Evolutionary conservation across 306 rosid genomes (phyloP), one percentile per base, ranked within the genome.

Genomic region (Urtica urens): DNA sequence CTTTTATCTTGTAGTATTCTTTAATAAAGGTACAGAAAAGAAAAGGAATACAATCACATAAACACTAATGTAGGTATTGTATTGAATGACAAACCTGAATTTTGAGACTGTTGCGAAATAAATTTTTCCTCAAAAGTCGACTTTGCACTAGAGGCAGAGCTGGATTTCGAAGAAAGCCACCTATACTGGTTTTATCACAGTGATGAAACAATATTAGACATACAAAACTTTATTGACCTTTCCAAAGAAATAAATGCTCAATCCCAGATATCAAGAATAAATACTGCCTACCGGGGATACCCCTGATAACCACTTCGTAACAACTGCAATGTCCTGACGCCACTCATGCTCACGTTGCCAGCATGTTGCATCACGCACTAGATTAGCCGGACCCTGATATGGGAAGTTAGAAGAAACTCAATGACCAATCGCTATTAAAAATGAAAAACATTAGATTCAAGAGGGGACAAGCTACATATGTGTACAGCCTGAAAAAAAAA

Each of bases 241-340:
- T n/a, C n/a, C n/a, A n/a, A 26, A 35, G 12, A 27, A 46, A 44
- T 49, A 33, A 58, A 57, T 23, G 27, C 3, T 23, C 43, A 23
- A 29, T 18, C 7, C 3, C 4, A 3, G 38, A 33, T 30, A 18
- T 5, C 40, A 17, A 0, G 13, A 51, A 51, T 11, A 4, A 40
- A 37, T 40, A 53, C 14, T 25, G 30, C 72, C 57, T 81, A 88
- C 99, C 54, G 92, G 93, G 66, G 99, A 90, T 69, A 81, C 85
- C 76, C 95, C 95, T 12, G 95, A 75, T 28, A 90, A 68, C 99
- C 99, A 90, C 74, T 90, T 90, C 13, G 99, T 90, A 66, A 74
- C 99, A 66, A 90, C 99, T 53, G 99, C 99, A 71, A 90, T 86
- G 73, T 90, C 99, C 74, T 90, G 99, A 59, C 83, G 79, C 99